Base-by-base conservation (phyloP, 108 stramenopile species). In the Skeletonema grethae region DNA sequence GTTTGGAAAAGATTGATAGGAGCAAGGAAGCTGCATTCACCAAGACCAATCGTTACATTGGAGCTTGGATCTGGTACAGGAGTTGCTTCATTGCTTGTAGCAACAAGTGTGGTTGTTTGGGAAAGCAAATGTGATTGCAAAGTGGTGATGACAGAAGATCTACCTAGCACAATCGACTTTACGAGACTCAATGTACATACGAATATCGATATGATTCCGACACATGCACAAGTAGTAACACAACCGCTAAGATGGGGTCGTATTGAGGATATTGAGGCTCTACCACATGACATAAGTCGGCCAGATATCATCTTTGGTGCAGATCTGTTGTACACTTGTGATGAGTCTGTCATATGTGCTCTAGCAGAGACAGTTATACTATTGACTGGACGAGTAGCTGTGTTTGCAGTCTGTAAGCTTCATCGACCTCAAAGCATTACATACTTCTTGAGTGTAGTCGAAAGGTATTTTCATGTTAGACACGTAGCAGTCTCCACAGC, bases 1-100 rank as follows among this genome's bases (percentile, higher is more conserved):
- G 65, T 66, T 50, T 66, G 65, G 28, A 13, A 50, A 25, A 66
- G 65, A 66, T 66, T 66, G 65, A 32, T 32, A 50, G 36, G 63
- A 43, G 28, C 12, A 50, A 66, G 46, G 32, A 66, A 24, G 20
- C 11, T 32, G 2, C 65, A n/a, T 30, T 50, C 46, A 29, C 22
- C 38, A 22, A 10, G 45, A 12, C 65, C 65, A 53, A 53, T 66
- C 15, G 25, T 66, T 2, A 66, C 65, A 15, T 41, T 66, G 9
- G 65, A 66, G 48, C 65, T 66, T 25, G 65, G 65, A 48, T 16
- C 63, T 13, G 63, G 63, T 11, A 38, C 65, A 0, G 65, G 50
- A 55, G 65, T 66, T 15, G 28, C 65, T 32, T 66, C 65, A 6
- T 29, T 66, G 7, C 65, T 66, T 55, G 7, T 66, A 11, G 65